Base-by-base conservation (phyloP, 1,284 basidiomycete species). In the Meira nashicola region DNA sequence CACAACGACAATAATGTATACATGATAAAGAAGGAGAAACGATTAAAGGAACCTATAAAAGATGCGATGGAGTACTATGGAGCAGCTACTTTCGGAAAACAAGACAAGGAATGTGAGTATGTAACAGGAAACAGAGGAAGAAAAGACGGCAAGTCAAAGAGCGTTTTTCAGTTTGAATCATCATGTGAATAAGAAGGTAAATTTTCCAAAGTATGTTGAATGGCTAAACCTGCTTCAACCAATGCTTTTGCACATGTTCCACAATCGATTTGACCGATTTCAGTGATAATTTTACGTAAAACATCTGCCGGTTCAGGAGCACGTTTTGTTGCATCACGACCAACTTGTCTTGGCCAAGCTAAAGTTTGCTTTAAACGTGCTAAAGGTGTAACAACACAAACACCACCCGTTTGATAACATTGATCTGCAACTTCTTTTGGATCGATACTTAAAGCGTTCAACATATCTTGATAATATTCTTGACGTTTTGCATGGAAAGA, bases 321-420 rank as follows among this genome's bases (percentile, higher is more conserved):
- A 14, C 39, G 23, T 19, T 47, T 59, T 6, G 8, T n/a, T 21
- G 41, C 57, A 54, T 59, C 57, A 33, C 25, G 25, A 17, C 39
- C 43, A 10, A 53, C 12, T 25, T 46, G 19, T 14, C 57, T 19
- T 12, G 57, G 57, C 57, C 57, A 59, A 3, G 54, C 54, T 28
- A 59, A 54, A 21, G 43, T 57, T 17, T 8, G 11, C 28, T 58
- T 59, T 7, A 59, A 41, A 12, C 40, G n/a, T 10, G 25, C n/a
- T 50, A 39, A 43, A 15, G 57, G 57, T 9, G 23, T 44, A 15
- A 59, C 41, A 9, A 25, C 23, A 25, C 57, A 59, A 15, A 59
- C 37, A 12, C 57, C 57, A 28, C 52, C 55, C 2, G 57, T 57
- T 38, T 59, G 55, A 54, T 58, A 55, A 41, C 57, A 59, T 37